phyloP scores from a whole-genome alignment of 192 early-diverging fungal species.

The Podila epigama region DNA sequence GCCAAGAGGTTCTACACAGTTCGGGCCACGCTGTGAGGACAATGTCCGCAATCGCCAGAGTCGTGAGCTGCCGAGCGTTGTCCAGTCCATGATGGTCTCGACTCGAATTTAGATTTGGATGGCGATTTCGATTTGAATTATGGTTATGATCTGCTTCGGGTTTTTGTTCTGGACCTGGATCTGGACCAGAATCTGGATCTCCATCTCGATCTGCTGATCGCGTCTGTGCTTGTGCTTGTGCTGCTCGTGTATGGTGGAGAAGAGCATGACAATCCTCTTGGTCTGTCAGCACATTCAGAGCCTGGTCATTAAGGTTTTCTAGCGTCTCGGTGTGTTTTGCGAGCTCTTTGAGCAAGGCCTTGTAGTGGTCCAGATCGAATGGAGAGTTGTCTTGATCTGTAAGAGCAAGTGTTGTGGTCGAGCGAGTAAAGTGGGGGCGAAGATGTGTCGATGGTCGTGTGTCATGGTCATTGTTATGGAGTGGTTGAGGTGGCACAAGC shows the following conservation, averaged over 20 bases:
- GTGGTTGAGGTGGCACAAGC: background rate
- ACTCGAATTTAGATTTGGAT: too few relatives aligned
- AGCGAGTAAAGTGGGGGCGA: background rate
- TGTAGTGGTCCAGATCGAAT: conserved; percentile 15
- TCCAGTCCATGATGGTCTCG: too few relatives aligned
- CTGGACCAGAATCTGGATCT: too few relatives aligned
- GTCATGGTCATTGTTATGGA: background rate
- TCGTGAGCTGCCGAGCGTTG: conserved; percentile 4
- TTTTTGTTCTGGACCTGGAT: too few relatives aligned
- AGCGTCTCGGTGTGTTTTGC: conserved; percentile 9
- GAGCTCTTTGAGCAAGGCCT: conserved; percentile 11
- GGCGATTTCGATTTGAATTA: too few relatives aligned
- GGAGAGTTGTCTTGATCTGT: background rate
- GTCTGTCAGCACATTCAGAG: conserved; percentile 19
- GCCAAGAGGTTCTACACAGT: background rate
- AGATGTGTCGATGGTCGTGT: background rate
- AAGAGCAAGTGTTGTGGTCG: background rate
- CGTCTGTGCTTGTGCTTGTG: too few relatives aligned
- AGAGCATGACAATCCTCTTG: background rate
- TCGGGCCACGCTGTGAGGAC: conserved; percentile 18
- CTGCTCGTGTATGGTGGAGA: background rate
- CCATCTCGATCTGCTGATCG: too few relatives aligned
- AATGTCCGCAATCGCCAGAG: conserved; percentile 17
- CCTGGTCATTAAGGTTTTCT: conserved; percentile 27
- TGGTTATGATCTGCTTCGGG: too few relatives aligned